These are phyloP conservation scores for Oldenlandia corymbosa DNA, from an alignment of 257 asterid species.

Conservation along the genomic window DNA sequence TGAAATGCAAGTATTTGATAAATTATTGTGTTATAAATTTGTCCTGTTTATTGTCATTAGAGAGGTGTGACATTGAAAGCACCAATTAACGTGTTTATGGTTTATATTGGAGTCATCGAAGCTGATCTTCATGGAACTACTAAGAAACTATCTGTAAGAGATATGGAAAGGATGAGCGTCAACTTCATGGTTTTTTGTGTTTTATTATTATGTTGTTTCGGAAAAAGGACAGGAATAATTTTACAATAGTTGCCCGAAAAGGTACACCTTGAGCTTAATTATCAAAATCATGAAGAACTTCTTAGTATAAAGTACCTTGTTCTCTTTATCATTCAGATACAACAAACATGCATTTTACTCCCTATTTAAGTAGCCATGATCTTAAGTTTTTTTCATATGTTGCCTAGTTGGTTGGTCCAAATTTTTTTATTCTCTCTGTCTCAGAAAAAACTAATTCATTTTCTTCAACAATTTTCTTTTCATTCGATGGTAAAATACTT, in stretches of 20 bases:
- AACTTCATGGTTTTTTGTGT: neutral
- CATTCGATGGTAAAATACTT: no score
- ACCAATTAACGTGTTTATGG: neutral
- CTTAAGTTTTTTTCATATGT: no score
- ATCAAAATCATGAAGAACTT: no score
- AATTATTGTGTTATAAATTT: constrained; percentile 1
- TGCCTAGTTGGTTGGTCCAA: no score
- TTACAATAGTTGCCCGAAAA: neutral
- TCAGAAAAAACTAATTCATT: no score
- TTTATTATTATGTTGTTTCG: neutral
- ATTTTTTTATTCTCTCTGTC: no score
- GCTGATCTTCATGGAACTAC: neutral
- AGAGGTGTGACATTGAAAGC: neutral
- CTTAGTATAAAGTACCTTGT: no score
- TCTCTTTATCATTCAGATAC: no score
- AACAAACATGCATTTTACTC: no score
- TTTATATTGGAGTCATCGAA: neutral
- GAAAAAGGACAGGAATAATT: neutral
- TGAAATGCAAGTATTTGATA: neutral
- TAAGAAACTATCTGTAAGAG: neutral
- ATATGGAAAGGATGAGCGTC: neutral
- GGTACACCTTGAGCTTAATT: no score
- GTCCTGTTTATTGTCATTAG: neutral
- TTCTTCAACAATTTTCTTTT: no score
- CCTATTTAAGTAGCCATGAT: no score